Evolutionary conservation across 371 early-diverging fungal species (phyloP).

Genomic region (Mortierella polycephala): DNA sequence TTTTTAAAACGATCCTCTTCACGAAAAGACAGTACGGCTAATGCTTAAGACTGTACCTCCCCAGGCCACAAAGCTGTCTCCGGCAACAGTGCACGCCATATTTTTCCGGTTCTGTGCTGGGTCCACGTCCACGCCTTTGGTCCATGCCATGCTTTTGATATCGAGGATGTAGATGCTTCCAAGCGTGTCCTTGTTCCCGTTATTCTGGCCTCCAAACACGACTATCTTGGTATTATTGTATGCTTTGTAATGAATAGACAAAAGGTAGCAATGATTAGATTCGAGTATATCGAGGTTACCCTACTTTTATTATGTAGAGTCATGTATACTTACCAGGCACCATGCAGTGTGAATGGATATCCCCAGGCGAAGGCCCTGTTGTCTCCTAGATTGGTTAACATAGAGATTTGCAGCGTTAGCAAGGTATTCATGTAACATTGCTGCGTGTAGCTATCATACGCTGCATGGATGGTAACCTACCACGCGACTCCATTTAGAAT

Average conservation of each 20-base stretch:
- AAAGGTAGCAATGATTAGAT: not conserved
- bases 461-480: no score
- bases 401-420: not conserved
- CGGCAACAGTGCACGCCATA: constrained; percentile 15
- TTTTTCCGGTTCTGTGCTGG: not conserved
- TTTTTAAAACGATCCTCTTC: not conserved
- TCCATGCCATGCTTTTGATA: constrained; percentile 12
- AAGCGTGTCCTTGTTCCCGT: not conserved
- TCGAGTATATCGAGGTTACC: not conserved
- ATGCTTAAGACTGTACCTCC: constrained; percentile 2
- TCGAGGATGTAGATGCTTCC: constrained; percentile 14
- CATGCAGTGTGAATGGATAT: constrained; percentile 5
- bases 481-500: no score
- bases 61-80: constrained; percentile 19
- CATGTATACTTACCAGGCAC: not conserved
- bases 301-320: not conserved
- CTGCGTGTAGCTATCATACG: no score
- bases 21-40: not conserved
- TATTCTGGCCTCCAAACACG: constrained; percentile 7
- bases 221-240: constrained; percentile 13
- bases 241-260: not conserved
- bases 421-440: not conserved
- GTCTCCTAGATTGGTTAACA: not conserved
- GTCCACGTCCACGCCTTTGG: not conserved
- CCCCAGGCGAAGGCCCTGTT: constrained; percentile 1